Evolutionary conservation across 352 stramenopile genomes (phyloP).

Genomic region (Elongisporangium senticosum): DNA sequence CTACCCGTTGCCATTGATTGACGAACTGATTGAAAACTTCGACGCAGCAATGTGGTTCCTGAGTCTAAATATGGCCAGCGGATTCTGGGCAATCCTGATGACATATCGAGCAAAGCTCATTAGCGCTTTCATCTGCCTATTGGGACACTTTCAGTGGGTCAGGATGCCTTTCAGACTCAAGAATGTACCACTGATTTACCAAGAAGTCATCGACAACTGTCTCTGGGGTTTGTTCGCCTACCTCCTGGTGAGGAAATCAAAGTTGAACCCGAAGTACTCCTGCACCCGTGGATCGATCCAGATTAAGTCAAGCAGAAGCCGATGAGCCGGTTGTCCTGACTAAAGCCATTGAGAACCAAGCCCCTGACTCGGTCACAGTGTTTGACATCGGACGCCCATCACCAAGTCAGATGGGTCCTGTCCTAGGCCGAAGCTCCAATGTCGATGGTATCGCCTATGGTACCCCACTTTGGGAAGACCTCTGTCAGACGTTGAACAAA

Average conservation of each 20-base stretch:
- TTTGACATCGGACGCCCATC: constrained; percentile 6
- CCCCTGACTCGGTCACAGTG: constrained; percentile 1
- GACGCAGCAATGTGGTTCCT: constrained; percentile 11
- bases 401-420: constrained; percentile 9
- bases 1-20: constrained; percentile 16
- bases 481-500: constrained; percentile 1
- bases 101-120: constrained; percentile 12
- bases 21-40: constrained; percentile 20
- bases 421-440: constrained; percentile 8
- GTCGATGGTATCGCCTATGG: constrained; percentile 20
- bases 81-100: constrained; percentile 18
- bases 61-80: constrained; percentile 9
- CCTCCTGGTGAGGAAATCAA: background rate
- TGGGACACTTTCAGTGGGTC: constrained; percentile 15
- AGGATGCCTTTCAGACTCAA: constrained; percentile 20
- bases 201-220: constrained; percentile 9
- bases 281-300: background rate
- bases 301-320: background rate
- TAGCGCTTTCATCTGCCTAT: constrained; percentile 14
- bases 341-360: background rate
- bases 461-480: constrained; percentile 4
- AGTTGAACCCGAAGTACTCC: no score
- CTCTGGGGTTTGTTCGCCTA: constrained; percentile 10
- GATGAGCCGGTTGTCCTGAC: background rate
- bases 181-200: constrained; percentile 11